Conservation (phyloP, 768 basidiomycete genomes). For the Tricholoma sp. region DNA sequence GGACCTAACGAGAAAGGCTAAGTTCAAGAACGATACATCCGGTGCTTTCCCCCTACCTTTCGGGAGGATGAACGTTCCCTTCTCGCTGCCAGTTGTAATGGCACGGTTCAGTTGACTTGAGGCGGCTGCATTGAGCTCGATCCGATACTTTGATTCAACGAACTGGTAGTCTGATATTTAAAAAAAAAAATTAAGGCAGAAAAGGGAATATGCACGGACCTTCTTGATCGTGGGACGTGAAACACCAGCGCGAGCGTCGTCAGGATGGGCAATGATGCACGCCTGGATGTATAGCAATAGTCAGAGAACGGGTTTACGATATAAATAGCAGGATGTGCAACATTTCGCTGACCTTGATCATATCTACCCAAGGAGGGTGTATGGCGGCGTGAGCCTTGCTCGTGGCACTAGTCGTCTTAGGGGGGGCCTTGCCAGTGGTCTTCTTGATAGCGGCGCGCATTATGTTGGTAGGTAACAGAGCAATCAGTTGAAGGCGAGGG, state of each 20-base stretch:
- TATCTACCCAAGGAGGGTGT: constrained; percentile 71
- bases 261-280: constrained; percentile 67
- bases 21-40: constrained; percentile 2
- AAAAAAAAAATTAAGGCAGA: constrained; percentile 9
- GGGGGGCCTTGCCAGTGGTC: constrained; percentile 29
- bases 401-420: constrained; percentile 28
- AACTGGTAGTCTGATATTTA: constrained; percentile 44
- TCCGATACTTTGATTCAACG: constrained; percentile 77
- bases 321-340: constrained; percentile 29
- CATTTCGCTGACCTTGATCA: constrained; percentile 61
- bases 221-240: constrained; percentile 83
- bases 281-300: constrained; percentile 35
- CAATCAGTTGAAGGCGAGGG: constrained; percentile 1
- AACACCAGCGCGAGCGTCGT: constrained; percentile 70
- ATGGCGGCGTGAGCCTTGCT: constrained; percentile 33
- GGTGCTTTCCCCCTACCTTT: constrained; percentile 32
- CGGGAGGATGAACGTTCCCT: constrained; percentile 44
- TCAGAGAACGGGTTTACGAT: constrained; percentile 14
- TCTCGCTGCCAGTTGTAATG: constrained; percentile 52
- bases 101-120: constrained; percentile 77
- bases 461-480: not conserved
- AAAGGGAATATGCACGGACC: constrained; percentile 29
- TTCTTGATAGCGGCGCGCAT: constrained; percentile 32
- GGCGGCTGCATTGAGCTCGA: constrained; percentile 70
- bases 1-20: constrained; percentile 19